These are phyloP conservation scores for Brassica carinata DNA, from an alignment of 345 rosid species.

Conservation along the genomic window DNA sequence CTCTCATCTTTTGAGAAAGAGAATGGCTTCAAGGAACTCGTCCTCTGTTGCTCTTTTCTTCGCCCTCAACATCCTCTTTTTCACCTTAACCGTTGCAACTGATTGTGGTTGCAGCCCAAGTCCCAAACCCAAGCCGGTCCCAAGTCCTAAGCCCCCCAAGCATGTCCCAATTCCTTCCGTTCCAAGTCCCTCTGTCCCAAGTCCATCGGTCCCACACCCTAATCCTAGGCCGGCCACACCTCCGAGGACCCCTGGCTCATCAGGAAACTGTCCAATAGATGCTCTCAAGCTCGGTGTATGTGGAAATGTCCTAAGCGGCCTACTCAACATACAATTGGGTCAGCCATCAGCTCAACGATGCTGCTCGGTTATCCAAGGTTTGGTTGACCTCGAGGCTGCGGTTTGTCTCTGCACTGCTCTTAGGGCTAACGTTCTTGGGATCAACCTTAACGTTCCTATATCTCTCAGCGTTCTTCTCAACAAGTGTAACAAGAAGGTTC, in stretches of 20 bases:
- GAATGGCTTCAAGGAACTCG: conserved; percentile 37
- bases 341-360: conserved; percentile 49
- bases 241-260: conserved; percentile 36
- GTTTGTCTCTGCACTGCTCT: conserved; percentile 74
- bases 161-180: neutral
- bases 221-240: neutral
- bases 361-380: conserved; percentile 53
- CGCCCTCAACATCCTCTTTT: conserved; percentile 33
- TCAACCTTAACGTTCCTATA: conserved; percentile 57
- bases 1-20: neutral
- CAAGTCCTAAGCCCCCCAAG: neutral
- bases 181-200: neutral
- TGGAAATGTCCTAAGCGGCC: conserved; percentile 43
- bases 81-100: conserved; percentile 29
- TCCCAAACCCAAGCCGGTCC: conserved; percentile 11
- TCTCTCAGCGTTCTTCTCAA: conserved; percentile 66
- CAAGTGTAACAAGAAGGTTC: conserved; percentile 53
- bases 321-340: conserved; percentile 48
- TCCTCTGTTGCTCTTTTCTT: conserved; percentile 37
- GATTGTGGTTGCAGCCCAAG: conserved; percentile 31
- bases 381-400: conserved; percentile 70
- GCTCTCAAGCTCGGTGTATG: conserved; percentile 61
- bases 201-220: conserved; percentile 9
- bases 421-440: conserved; percentile 59
- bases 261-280: conserved; percentile 54